These are phyloP conservation scores for Teratosphaeriaceae sp. DNA, from an alignment of 2,329 filamentous ascomycete species.

Conservation along the genomic window DNA sequence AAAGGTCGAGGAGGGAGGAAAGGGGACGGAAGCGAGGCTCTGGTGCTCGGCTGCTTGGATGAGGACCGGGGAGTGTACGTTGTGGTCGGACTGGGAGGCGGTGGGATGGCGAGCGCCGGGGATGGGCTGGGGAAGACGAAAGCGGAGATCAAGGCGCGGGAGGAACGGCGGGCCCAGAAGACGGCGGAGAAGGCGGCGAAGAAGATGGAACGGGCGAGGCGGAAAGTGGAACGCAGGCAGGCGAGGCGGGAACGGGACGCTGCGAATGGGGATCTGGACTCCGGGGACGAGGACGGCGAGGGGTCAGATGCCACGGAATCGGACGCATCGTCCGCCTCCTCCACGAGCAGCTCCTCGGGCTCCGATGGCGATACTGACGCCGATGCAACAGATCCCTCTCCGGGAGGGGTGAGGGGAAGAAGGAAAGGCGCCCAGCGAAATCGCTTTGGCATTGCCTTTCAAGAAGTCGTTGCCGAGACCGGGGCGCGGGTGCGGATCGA, in stretches of 20 bases:
- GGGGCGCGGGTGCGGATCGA: conserved; percentile 86
- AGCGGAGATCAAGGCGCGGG: conserved; percentile 47
- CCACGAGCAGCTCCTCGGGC: conserved; percentile 1
- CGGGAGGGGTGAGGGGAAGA: not conserved
- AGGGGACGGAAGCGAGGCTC: conserved; percentile 64
- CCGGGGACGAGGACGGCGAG: conserved; percentile 46
- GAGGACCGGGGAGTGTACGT: conserved; percentile 83
- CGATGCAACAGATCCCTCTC: not conserved
- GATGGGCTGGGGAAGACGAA: conserved; percentile 45
- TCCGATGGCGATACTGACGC: not conserved
- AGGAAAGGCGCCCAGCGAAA: conserved; percentile 49
- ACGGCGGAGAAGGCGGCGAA: conserved; percentile 48
- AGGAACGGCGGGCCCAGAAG: conserved; percentile 52
- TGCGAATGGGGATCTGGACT: conserved; percentile 43
- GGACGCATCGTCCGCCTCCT: not conserved
- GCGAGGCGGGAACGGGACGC: conserved; percentile 56
- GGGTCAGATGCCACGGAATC: conserved; percentile 33
- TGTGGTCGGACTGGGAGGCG: conserved; percentile 82
- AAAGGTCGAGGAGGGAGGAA: conserved; percentile 64
- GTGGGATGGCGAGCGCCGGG: conserved; percentile 60
- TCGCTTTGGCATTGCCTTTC: conserved; percentile 89
- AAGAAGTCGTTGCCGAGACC: conserved; percentile 88
- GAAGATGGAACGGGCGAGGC: conserved; percentile 42
- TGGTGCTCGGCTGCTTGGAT: conserved; percentile 86
- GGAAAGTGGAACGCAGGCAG: conserved; percentile 30